A percentile compares a stretch with the other conserved stretches of the same genome.
These are phyloP conservation scores for Cladophialophora immunda DNA, from an alignment of 2,329 filamentous ascomycete species.

Conservation along the genomic window DNA sequence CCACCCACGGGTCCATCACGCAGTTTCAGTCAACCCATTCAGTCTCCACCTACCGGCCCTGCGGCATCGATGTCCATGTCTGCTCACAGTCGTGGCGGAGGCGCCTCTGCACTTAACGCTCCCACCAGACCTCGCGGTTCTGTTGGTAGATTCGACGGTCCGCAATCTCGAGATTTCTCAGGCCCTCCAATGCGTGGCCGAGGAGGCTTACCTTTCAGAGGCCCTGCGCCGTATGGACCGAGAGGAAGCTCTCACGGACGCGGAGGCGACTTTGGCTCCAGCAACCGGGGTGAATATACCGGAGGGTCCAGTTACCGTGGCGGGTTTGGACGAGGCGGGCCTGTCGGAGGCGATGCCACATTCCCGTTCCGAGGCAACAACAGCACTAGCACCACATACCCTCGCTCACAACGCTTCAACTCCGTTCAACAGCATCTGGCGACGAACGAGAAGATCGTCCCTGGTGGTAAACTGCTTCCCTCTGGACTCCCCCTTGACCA, in stretches of 20 bases:
- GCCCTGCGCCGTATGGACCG: constrained; percentile 48
- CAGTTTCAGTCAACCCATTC: constrained; percentile 40
- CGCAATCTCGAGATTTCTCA: constrained; percentile 43
- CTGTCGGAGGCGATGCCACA: constrained; percentile 43
- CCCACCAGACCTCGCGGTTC: constrained; percentile 58
- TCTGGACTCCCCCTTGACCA: constrained; percentile 49
- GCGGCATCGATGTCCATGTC: constrained; percentile 49
- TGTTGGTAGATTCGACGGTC: constrained; percentile 43
- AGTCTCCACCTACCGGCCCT: constrained; percentile 49
- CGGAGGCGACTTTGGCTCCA: constrained; percentile 25
- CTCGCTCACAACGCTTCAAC: constrained; percentile 51
- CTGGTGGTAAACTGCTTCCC: constrained; percentile 53
- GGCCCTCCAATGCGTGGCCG: constrained; percentile 46
- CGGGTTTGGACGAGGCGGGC: constrained; percentile 12
- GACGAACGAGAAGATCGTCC: constrained; percentile 47
- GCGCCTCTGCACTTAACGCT: constrained; percentile 53
- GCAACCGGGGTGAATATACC: constrained; percentile 22
- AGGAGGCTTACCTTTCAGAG: constrained; percentile 44
- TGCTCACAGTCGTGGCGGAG: constrained; percentile 50
- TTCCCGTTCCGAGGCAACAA: constrained; percentile 48
- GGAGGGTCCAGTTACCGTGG: constrained; percentile 16
- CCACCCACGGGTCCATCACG: constrained; percentile 45
- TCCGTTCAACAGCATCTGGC: constrained; percentile 48
- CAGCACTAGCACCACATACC: constrained; percentile 47
- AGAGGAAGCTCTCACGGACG: constrained; percentile 35